Percentiles rank a stretch among this genome's conserved stretches.
Evolutionary conservation across 2,329 filamentous ascomycete genomes (phyloP).

Genomic region (Trichoderma sp.): DNA sequence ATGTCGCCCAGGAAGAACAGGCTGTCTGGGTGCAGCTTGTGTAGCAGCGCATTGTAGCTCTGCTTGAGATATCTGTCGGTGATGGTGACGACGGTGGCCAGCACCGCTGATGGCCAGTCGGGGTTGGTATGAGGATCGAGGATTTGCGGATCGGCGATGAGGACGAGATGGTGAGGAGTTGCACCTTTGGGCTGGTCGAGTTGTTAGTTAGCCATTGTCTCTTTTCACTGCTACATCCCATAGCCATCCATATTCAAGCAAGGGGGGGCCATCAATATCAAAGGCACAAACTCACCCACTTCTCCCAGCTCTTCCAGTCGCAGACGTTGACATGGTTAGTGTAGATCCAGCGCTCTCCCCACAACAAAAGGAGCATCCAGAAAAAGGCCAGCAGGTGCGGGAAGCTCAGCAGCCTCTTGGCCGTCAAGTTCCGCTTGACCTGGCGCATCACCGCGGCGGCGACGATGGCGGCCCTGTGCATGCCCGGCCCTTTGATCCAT

Average conservation of each 20-base stretch:
- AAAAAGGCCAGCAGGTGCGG: constrained; percentile 65
- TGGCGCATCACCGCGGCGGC: constrained; percentile 30
- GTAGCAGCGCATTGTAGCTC: constrained; percentile 75
- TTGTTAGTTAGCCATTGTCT: neutral
- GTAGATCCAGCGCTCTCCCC: constrained; percentile 82
- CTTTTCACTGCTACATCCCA: neutral
- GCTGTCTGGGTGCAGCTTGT: constrained; percentile 75
- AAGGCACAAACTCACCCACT: constrained; percentile 65
- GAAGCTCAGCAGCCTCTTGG: constrained; percentile 56
- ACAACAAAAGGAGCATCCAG: constrained; percentile 77
- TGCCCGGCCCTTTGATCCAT: constrained; percentile 44
- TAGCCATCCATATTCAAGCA: neutral
- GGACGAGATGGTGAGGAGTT: constrained; percentile 76
- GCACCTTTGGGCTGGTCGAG: constrained; percentile 67
- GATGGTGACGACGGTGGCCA: constrained; percentile 53
- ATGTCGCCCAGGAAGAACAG: constrained; percentile 90
- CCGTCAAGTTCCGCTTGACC: constrained; percentile 44
- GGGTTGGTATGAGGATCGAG: constrained; percentile 96
- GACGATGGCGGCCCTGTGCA: constrained; percentile 34
- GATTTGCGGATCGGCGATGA: constrained; percentile 87
- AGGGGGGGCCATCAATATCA: neutral
- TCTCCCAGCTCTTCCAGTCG: constrained; percentile 84
- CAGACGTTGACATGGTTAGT: constrained; percentile 67
- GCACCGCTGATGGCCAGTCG: constrained; percentile 64
- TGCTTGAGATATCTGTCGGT: constrained; percentile 89